phyloP scores from a whole-genome alignment of 495 filamentous ascomycete genomes.

The Annulohypoxylon bovei region DNA sequence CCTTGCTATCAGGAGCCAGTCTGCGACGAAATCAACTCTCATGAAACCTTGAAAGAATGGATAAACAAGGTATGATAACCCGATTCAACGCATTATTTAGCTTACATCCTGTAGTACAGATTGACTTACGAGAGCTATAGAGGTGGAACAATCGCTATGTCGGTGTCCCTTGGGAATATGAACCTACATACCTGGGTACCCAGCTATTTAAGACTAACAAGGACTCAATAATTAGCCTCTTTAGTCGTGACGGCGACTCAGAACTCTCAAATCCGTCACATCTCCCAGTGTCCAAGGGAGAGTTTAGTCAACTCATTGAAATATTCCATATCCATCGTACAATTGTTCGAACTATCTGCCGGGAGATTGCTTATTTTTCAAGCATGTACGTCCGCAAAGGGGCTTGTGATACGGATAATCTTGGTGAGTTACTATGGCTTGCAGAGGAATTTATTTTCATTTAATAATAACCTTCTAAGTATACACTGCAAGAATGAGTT shows the following conservation, averaged over 20 bases:
- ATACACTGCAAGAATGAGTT: constrained; percentile 23
- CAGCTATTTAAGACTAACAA: neutral
- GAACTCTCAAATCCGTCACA: constrained; percentile 1
- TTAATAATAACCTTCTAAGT: constrained; percentile 4
- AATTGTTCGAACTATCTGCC: constrained; percentile 19
- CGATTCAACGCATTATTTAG: neutral
- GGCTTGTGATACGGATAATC: neutral
- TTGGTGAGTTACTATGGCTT: neutral
- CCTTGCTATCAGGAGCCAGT: neutral
- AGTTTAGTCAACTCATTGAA: neutral
- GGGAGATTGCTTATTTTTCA: constrained; percentile 18
- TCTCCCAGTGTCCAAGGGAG: constrained; percentile 11
- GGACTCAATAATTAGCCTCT: constrained; percentile 5
- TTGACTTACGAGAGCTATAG: neutral
- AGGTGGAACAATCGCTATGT: constrained; percentile 20
- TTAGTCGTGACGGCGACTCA: neutral
- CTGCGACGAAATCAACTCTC: constrained; percentile 4
- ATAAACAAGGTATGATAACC: constrained; percentile 8
- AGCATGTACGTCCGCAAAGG: neutral
- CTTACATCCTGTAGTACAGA: constrained; percentile 6
- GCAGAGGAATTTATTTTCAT: no score
- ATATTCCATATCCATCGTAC: constrained; percentile 19
- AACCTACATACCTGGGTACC: neutral
- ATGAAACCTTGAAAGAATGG: constrained; percentile 5
- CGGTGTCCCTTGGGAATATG: neutral